Base-by-base conservation (phyloP, 306 rosid genomes). In the Quercus rubra region DNA sequence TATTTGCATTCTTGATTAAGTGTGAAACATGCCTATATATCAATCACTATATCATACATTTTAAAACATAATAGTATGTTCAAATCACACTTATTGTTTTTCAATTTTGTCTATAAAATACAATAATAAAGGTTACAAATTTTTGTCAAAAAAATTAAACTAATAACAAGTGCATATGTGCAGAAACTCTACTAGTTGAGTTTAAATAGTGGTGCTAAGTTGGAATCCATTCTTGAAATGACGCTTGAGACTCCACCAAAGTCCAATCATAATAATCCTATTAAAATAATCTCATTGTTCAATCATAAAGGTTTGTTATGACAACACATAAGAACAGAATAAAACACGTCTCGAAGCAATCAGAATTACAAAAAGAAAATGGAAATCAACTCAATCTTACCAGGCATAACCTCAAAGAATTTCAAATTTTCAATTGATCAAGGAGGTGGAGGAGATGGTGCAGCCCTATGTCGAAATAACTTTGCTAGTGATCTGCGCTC, bases 401-500 rank as follows among this genome's bases (percentile, higher is more conserved):
- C 72, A 74, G 57, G 70, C 6, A 75, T 55, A 57, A 71, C 79
- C 71, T 77, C 74, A n/a, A 75, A 64, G 33, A 70, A 61, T 41
- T 41, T 41, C 12, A 41, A 41, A 41, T 41, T 57, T 52, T 61
- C 74, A 80, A 19, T 71, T 76, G 71, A 77, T 85, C 86, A 88
- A 68, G n/a, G 87, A 58, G 71, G 83, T 52, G 86, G 85, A 27
- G 86, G 74, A 85, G 94, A 75, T 33, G 88, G 91, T 82, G 56
- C 57, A 73, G 70, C 43, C 83, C 97, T 84, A 77, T 94, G 98
- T 51, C 82, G 93, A 80, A 94, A 94, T 67, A 94, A 87, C 87
- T 94, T 94, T 41, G 89, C 85, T 38, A 94, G 28, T 79, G 98
- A 89, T 80, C 98, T 89, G 20, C 98, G 97, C 80, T 94, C 97